Evolutionary conservation across 2,329 filamentous ascomycete species (phyloP).

Genomic region (Monilinia fructigena): DNA sequence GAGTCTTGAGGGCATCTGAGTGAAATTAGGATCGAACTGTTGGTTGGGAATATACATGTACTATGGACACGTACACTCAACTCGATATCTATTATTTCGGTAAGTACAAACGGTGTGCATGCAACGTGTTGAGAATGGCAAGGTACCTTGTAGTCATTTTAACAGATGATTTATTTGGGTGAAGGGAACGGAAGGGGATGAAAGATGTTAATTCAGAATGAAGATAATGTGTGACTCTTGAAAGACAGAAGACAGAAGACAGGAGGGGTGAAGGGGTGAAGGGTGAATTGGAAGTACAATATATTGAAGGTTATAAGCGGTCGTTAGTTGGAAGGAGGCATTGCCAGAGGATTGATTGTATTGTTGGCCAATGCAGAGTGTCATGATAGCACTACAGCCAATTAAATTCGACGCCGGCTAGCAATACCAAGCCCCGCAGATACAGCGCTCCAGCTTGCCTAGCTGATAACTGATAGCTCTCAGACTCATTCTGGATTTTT

Average conservation of each 20-base stretch:
- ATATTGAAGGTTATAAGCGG: not conserved
- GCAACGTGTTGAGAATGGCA: constrained; percentile 5
- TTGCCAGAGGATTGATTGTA: not conserved
- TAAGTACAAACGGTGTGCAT: constrained; percentile 12
- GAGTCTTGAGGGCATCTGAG: constrained; percentile 71
- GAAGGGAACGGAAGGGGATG: not conserved
- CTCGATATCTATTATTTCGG: constrained; percentile 60
- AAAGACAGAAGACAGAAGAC: too few species aligned
- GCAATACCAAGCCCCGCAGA: too few species aligned
- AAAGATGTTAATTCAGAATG: not conserved
- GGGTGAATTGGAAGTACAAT: not conserved
- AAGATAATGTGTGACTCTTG: not conserved
- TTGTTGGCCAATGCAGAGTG: constrained; percentile 5
- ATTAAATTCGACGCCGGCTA: too few species aligned
- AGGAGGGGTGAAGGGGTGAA: too few species aligned
- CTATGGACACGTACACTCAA: constrained; percentile 62
- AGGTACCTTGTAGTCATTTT: constrained; percentile 17
- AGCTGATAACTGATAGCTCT: too few species aligned
- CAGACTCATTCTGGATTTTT: too few species aligned
- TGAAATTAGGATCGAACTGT: constrained; percentile 10
- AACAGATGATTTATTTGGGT: not conserved
- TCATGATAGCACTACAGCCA: too few species aligned
- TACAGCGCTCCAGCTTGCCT: too few species aligned
- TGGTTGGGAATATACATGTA: constrained; percentile 11
- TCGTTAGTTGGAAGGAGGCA: not conserved